These are phyloP conservation scores for Alternaria gaisen DNA, from an alignment of 2,329 filamentous ascomycete genomes.

Conservation along the genomic window DNA sequence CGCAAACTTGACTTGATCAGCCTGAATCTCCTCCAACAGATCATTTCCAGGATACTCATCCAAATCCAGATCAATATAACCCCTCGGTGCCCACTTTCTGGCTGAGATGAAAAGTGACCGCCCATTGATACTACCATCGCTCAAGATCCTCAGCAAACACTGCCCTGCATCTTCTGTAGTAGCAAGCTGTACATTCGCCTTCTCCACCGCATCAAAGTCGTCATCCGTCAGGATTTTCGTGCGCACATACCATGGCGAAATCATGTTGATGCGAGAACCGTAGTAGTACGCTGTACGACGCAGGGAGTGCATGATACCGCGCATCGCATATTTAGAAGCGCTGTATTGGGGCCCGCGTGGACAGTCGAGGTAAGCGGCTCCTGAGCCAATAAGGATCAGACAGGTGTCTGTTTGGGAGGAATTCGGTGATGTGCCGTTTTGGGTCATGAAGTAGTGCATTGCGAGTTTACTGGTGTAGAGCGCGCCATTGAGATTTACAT, in stretches of 20 bases:
- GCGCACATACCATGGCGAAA: constrained; percentile 18
- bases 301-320: constrained; percentile 18
- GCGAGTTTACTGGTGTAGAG: constrained; percentile 17
- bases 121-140: constrained; percentile 12
- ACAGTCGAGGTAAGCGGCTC: constrained; percentile 16
- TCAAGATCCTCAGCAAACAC: constrained; percentile 10
- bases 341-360: constrained; percentile 17
- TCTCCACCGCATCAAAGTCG: constrained; percentile 10
- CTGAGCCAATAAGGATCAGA: constrained; percentile 16
- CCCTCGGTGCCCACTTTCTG: constrained; percentile 16
- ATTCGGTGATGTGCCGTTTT: constrained; percentile 3
- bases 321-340: constrained; percentile 19
- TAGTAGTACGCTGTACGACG: constrained; percentile 11
- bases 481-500: constrained; percentile 5
- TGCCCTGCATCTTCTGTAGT: constrained; percentile 13
- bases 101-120: constrained; percentile 12
- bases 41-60: constrained; percentile 12
- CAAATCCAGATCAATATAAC: constrained; percentile 18
- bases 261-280: constrained; percentile 15
- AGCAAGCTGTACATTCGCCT: constrained; percentile 13
- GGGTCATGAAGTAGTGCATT: constrained; percentile 17
- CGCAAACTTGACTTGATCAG: constrained; percentile 13
- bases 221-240: constrained; percentile 16
- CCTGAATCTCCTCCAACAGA: constrained; percentile 17
- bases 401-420: constrained; percentile 14